Conservation (phyloP, 192 early-diverging fungal genomes). For the Podochytrium sp. region DNA sequence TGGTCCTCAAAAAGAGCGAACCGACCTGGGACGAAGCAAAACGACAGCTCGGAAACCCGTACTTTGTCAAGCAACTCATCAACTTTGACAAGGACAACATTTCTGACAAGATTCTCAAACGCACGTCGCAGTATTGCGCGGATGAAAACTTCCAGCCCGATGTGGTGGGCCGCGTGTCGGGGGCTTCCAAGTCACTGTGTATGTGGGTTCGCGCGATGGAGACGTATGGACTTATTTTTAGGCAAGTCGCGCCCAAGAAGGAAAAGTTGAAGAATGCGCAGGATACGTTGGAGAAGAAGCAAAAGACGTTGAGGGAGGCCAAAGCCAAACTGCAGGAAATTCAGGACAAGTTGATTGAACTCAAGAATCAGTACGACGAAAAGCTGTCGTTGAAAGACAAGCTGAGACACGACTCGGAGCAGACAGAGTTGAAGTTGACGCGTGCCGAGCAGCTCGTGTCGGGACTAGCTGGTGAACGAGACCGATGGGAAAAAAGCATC, state of each 20-base stretch:
- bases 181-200: conserved; percentile 61
- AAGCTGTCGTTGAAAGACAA: conserved; percentile 62
- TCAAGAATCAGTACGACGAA: conserved; percentile 65
- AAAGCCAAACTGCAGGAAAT: conserved; percentile 65
- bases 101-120: conserved; percentile 59
- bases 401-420: conserved; percentile 58
- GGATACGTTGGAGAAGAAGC: conserved; percentile 65
- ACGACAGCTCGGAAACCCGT: conserved; percentile 62
- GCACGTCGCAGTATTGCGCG: conserved; percentile 57
- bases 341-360: conserved; percentile 63
- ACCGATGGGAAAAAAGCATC: conserved; percentile 62
- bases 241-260: conserved; percentile 64
- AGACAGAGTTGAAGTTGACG: conserved; percentile 56
- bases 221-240: conserved; percentile 60
- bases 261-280: conserved; percentile 59
- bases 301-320: conserved; percentile 56
- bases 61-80: conserved; percentile 68
- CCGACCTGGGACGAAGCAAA: conserved; percentile 69
- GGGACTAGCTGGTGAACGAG: conserved; percentile 59
- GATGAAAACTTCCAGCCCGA: conserved; percentile 66
- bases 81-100: conserved; percentile 69
- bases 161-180: conserved; percentile 61
- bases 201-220: conserved; percentile 70
- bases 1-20: conserved; percentile 63
- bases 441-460: conserved; percentile 63